phyloP scores from a whole-genome alignment of 2,329 filamentous ascomycete species.

The Alternaria conjuncta region DNA sequence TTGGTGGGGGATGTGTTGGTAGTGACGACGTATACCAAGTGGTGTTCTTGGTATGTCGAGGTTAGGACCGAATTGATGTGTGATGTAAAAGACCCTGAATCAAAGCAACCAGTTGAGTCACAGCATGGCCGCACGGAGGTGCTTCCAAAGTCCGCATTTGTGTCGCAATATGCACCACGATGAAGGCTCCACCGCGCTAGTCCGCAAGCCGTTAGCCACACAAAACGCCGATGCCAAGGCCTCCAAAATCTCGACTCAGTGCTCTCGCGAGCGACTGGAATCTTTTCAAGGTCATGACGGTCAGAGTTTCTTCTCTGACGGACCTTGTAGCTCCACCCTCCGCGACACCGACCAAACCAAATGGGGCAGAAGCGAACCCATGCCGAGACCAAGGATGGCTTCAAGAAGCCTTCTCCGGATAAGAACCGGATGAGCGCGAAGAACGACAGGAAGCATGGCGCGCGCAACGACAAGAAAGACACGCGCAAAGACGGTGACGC shows the following conservation, averaged over 20 bases:
- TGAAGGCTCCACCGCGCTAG: slow-evolving; percentile 21
- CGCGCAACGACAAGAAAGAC: slow-evolving; percentile 21
- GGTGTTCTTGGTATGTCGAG: not conserved
- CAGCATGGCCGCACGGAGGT: slow-evolving; percentile 22
- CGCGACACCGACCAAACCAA: slow-evolving; percentile 40
- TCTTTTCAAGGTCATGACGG: slow-evolving; percentile 42
- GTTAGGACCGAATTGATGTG: not conserved
- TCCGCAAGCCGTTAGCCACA: slow-evolving; percentile 23
- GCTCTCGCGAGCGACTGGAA: slow-evolving; percentile 21
- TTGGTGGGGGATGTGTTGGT: slow-evolving; percentile 8
- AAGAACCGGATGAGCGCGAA: slow-evolving; percentile 38
- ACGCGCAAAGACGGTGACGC: slow-evolving; percentile 44
- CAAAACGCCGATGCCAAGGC: slow-evolving; percentile 23
- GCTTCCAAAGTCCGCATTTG: slow-evolving; percentile 21
- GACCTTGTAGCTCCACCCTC: slow-evolving; percentile 39
- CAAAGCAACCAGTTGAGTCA: slow-evolving; percentile 33
- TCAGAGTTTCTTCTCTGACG: slow-evolving; percentile 49
- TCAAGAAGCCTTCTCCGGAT: slow-evolving; percentile 45
- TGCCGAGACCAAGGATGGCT: slow-evolving; percentile 51
- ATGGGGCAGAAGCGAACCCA: slow-evolving; percentile 52
- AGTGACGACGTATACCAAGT: not conserved
- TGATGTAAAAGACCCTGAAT: not conserved
- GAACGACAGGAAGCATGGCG: slow-evolving; percentile 26
- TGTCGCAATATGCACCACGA: slow-evolving; percentile 14
- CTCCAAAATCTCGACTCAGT: slow-evolving; percentile 15